Percentiles rank a stretch among this genome's conserved stretches.
These are phyloP conservation scores for Dovyalis caffra DNA, from an alignment of 345 rosid genomes.

Conservation along the genomic window DNA sequence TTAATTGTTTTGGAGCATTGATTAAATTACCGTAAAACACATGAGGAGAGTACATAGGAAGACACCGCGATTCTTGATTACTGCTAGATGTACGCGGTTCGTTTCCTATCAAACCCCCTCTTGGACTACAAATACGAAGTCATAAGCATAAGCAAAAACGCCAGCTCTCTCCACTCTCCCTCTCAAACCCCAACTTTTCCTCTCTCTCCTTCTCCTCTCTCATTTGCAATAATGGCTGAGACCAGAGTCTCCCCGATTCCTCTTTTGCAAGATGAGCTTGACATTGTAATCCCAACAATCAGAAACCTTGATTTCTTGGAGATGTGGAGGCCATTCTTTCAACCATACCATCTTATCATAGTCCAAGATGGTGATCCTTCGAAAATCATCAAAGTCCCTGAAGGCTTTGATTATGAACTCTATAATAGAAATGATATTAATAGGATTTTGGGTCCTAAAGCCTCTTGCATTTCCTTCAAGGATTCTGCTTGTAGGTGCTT, in stretches of 20 bases:
- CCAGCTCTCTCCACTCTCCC: neutral
- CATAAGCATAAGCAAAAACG: too few species aligned
- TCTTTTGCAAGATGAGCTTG: constrained; percentile 66
- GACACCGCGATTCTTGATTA: too few species aligned
- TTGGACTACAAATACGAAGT: too few species aligned
- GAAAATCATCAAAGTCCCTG: constrained; percentile 62
- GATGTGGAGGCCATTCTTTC: constrained; percentile 79
- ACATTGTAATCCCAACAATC: constrained; percentile 82
- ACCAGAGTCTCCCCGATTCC: constrained; percentile 35
- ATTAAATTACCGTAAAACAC: too few species aligned
- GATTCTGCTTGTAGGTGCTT: constrained; percentile 78
- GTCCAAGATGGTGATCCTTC: constrained; percentile 87
- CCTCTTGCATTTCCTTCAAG: constrained; percentile 71
- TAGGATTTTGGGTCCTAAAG: constrained; percentile 73
- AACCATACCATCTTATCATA: constrained; percentile 75
- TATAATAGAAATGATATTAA: constrained; percentile 81
- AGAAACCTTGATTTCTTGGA: constrained; percentile 76
- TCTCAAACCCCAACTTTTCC: too few species aligned
- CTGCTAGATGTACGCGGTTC: too few species aligned
- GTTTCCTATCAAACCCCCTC: too few species aligned
- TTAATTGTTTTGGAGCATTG: too few species aligned
- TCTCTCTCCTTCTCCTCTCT: neutral
- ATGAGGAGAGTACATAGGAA: too few species aligned
- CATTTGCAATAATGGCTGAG: constrained; percentile 27
- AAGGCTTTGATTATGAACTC: constrained; percentile 78